Conservation (phyloP, 163 green algal species). For the Chloromonas sp. region DNA sequence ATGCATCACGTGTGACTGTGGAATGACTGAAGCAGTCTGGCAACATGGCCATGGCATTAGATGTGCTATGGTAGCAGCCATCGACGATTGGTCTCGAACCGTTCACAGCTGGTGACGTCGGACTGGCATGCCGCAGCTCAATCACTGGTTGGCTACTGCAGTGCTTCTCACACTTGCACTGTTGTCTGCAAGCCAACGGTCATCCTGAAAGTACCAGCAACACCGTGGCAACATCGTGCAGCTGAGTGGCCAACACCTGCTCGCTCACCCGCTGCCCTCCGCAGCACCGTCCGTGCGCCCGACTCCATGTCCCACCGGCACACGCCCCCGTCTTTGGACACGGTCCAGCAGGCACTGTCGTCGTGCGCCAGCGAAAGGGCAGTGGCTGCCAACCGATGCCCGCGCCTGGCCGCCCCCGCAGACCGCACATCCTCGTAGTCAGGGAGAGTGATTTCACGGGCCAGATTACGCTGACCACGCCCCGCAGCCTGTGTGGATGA, state of each 20-base stretch:
- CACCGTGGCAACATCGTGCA: no score
- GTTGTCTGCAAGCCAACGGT: not conserved
- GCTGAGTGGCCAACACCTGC: no score
- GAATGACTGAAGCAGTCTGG: not conserved
- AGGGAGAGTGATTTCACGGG: no score
- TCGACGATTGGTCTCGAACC: not conserved
- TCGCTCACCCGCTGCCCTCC: not conserved
- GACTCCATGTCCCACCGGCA: constrained; percentile 75
- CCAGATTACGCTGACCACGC: no score
- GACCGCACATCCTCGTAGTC: no score
- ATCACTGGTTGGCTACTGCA: no score
- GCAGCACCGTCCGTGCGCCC: constrained; percentile 27
- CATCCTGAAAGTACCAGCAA: no score
- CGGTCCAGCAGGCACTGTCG: constrained; percentile 64
- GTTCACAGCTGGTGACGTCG: not conserved
- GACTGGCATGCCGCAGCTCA: not conserved
- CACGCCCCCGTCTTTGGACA: constrained; percentile 83
- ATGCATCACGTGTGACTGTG: no score
- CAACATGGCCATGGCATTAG: not conserved
- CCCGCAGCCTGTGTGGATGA: no score
- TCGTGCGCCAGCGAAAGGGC: constrained; percentile 69
- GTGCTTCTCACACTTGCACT: no score
- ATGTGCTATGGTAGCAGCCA: not conserved
- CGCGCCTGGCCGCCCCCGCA: constrained; percentile 12
- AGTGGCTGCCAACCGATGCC: constrained; percentile 62